Conservation (phyloP, 345 rosid genomes). For the Syzygium aqueum region DNA sequence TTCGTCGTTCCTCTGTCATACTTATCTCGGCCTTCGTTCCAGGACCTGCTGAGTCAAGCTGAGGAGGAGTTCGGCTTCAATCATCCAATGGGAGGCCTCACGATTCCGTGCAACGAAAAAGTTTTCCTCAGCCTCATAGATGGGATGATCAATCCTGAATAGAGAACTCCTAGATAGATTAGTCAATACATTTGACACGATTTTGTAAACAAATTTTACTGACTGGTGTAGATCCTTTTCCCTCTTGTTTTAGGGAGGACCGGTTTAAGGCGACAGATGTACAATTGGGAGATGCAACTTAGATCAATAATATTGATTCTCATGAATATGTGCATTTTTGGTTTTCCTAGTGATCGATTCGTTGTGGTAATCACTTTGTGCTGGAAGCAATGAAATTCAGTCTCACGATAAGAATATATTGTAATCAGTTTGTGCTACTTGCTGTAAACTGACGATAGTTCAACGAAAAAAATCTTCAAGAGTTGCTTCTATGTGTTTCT, state of each 20-base stretch:
- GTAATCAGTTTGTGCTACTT: neutral
- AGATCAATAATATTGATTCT: neutral
- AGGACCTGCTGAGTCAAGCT: conserved; percentile 14
- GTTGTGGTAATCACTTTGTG: neutral
- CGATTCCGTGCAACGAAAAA: conserved; percentile 25
- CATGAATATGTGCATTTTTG: neutral
- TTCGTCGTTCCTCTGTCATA: conserved; percentile 21
- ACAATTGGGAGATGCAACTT: neutral
- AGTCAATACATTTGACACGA: neutral
- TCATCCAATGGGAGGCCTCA: conserved; percentile 38
- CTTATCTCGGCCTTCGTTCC: conserved; percentile 21
- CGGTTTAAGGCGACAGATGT: neutral
- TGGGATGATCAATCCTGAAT: neutral
- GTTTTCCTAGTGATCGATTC: neutral
- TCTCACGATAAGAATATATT: neutral
- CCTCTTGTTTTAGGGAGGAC: neutral
- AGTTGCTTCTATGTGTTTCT: neutral
- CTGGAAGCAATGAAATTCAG: neutral
- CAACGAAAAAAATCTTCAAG: neutral
- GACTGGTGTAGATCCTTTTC: neutral
- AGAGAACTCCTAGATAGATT: neutral
- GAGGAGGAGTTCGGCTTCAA: conserved; percentile 31
- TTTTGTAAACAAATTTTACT: neutral
- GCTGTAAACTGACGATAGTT: neutral
- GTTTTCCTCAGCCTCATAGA: conserved; percentile 8